These are phyloP conservation scores for Lyophyllum atratum DNA, from an alignment of 768 basidiomycete species.

Conservation along the genomic window DNA sequence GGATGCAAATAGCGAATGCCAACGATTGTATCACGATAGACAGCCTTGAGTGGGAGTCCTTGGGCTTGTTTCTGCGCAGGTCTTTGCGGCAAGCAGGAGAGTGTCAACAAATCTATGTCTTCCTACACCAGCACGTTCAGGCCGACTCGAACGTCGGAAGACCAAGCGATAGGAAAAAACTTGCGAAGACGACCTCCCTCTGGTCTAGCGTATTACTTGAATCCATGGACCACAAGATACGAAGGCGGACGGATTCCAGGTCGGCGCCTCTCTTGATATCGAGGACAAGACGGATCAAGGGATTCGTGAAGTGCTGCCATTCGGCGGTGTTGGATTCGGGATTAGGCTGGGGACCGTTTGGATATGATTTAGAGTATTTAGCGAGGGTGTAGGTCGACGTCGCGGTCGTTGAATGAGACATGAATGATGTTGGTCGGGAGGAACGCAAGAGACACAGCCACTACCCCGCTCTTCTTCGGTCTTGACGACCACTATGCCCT, in stretches of 20 bases:
- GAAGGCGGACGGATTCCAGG: conserved; percentile 65
- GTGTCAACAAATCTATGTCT: conserved; percentile 72
- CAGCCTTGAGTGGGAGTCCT: conserved; percentile 76
- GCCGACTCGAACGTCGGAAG: conserved; percentile 1
- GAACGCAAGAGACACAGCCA: conserved; percentile 18
- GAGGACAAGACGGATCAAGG: conserved; percentile 60
- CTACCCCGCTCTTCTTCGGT: not conserved
- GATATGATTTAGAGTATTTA: conserved; percentile 74
- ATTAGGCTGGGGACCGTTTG: conserved; percentile 26
- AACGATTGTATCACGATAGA: conserved; percentile 71
- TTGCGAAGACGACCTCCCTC: conserved; percentile 67
- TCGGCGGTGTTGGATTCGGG: conserved; percentile 39
- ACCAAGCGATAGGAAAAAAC: conserved; percentile 35
- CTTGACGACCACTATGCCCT: conserved; percentile 6
- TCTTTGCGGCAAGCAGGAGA: conserved; percentile 48
- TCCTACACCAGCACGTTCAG: conserved; percentile 48
- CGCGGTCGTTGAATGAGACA: conserved; percentile 59
- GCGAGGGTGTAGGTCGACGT: conserved; percentile 55
- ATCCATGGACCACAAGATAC: conserved; percentile 63
- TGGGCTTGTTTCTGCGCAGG: conserved; percentile 39
- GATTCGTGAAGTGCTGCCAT: conserved; percentile 82
- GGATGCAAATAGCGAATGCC: conserved; percentile 75
- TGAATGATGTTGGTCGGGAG: too few relatives aligned
- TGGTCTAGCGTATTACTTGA: conserved; percentile 38
- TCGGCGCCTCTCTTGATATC: conserved; percentile 58